Conservation (phyloP, 169 alveolate species). For the Cryptosporidium sp. region DNA sequence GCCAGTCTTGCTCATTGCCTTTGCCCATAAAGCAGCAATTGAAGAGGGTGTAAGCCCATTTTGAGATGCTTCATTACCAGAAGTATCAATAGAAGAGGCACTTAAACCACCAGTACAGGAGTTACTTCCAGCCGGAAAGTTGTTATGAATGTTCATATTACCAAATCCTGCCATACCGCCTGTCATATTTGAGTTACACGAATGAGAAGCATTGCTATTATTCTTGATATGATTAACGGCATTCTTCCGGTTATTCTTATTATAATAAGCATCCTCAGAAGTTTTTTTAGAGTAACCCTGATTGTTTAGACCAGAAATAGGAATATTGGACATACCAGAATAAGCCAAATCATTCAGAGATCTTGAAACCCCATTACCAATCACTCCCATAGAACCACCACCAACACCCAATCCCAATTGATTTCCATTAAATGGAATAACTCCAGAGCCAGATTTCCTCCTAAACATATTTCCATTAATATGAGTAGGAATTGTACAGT, state of each 20-base stretch:
- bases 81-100: not conserved
- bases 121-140: not conserved
- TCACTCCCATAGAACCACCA: not conserved
- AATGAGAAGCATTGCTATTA: not conserved
- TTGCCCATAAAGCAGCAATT: slow-evolving; percentile 75
- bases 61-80: slow-evolving; percentile 3
- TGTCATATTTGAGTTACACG: slow-evolving; percentile 19
- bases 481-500: slow-evolving; percentile 8
- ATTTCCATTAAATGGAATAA: slow-evolving; percentile 13
- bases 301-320: not conserved
- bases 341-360: not conserved
- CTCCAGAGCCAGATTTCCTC: slow-evolving; percentile 11
- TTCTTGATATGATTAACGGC: not conserved
- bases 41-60: slow-evolving; percentile 57
- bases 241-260: not conserved
- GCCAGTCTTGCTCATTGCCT: slow-evolving; percentile 75
- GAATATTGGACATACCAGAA: not conserved
- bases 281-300: not conserved
- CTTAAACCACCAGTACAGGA: not conserved
- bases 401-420: not conserved
- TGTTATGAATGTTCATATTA: not conserved
- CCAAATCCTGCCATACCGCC: slow-evolving; percentile 39
- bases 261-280: not conserved
- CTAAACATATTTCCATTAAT: slow-evolving; percentile 16
- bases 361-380: not conserved